Evolutionary conservation across 345 rosid genomes (phyloP).

Genomic region (Gossypium mustelinum): DNA sequence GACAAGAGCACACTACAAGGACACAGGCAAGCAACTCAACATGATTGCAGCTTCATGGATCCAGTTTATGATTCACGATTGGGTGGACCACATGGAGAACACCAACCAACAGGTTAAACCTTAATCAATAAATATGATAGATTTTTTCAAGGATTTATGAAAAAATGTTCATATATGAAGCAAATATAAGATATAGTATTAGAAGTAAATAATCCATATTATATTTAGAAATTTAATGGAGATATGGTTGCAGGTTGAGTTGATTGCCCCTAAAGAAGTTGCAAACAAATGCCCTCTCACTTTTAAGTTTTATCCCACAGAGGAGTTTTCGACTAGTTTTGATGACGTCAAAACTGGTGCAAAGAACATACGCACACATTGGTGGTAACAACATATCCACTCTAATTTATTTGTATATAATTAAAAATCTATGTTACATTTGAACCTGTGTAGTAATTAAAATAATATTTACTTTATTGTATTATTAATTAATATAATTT

Average conservation of each 20-base stretch:
- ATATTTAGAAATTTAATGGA: too few relatives aligned
- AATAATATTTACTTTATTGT: too few relatives aligned
- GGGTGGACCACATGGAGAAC: constrained; percentile 63
- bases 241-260: constrained; percentile 33
- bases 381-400: constrained; percentile 32
- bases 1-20: constrained; percentile 32
- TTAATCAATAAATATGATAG: background rate
- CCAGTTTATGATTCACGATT: constrained; percentile 73
- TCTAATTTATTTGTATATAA: too few relatives aligned
- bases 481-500: too few relatives aligned
- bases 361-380: constrained; percentile 40
- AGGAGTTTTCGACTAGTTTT: constrained; percentile 47
- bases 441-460: too few relatives aligned
- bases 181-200: too few relatives aligned
- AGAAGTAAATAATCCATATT: too few relatives aligned
- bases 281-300: constrained; percentile 45
- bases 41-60: constrained; percentile 63
- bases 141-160: background rate
- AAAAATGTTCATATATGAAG: too few relatives aligned
- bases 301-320: constrained; percentile 46
- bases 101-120: constrained; percentile 47
- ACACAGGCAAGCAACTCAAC: constrained; percentile 59
- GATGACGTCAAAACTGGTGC: constrained; percentile 42
- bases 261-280: constrained; percentile 47
- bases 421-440: too few relatives aligned